These are phyloP conservation scores for Sporothrix inflata DNA, from an alignment of 2,329 filamentous ascomycete species.

Conservation along the genomic window DNA sequence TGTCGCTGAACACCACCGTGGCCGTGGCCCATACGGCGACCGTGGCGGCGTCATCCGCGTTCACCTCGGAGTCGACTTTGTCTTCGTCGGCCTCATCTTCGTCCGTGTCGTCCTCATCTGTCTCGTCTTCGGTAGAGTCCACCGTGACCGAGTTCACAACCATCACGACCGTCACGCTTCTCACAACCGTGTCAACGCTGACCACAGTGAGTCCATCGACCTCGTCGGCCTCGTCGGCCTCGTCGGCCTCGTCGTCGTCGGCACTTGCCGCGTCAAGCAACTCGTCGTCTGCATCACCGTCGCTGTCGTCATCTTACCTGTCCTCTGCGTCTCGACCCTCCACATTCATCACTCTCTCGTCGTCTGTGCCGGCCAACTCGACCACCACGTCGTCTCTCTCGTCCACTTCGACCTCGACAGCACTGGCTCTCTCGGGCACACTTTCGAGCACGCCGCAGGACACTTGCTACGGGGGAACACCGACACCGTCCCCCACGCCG, in stretches of 20 bases:
- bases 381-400: background rate
- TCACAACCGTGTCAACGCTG: constrained; percentile 14
- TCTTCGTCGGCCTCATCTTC: background rate
- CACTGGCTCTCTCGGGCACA: constrained; percentile 2
- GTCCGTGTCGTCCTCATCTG: background rate
- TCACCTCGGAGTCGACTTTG: background rate
- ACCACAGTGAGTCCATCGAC: background rate
- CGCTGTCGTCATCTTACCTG: background rate
- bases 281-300: background rate
- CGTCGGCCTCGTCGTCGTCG: background rate
- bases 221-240: background rate
- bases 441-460: background rate
- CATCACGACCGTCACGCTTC: background rate
- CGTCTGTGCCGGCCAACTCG: background rate
- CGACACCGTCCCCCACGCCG: background rate
- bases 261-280: background rate
- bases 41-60: background rate
- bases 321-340: background rate
- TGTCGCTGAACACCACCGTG: constrained; percentile 8
- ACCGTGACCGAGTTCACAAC: background rate
- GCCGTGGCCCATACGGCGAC: background rate
- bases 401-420: constrained; percentile 10
- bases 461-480: background rate
- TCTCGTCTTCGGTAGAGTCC: background rate
- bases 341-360: background rate